Conservation (phyloP, 768 basidiomycete species). For the Kwoniella sp. region DNA sequence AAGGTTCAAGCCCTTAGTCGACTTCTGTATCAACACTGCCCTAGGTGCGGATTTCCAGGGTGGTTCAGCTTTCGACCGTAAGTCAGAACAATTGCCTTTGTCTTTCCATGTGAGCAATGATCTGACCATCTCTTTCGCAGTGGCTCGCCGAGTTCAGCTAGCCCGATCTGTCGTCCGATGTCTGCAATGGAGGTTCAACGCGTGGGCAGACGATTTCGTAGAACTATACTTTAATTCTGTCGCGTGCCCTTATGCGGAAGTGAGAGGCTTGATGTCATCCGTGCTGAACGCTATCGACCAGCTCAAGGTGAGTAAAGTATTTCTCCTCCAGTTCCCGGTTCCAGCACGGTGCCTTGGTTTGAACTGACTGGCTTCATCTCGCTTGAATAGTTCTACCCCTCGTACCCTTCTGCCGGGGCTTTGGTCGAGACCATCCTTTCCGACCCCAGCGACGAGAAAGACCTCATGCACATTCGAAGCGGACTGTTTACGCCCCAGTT, state of each 20-base stretch:
- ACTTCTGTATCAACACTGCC: conserved; percentile 70
- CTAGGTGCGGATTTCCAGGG: conserved; percentile 74
- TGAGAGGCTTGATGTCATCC: conserved; percentile 69
- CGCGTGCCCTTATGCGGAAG: conserved; percentile 83
- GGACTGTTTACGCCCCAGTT: conserved; percentile 66
- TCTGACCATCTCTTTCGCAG: conserved; percentile 56
- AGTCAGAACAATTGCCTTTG: conserved; percentile 42
- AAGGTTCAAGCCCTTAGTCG: conserved; percentile 68
- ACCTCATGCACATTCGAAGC: conserved; percentile 75
- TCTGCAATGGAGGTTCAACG: conserved; percentile 68
- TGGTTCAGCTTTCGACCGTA: conserved; percentile 85
- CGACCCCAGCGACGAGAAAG: conserved; percentile 62
- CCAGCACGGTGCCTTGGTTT: too few relatives aligned
- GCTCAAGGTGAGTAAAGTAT: conserved; percentile 64
- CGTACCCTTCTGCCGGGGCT: conserved; percentile 63
- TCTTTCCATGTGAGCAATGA: too few relatives aligned
- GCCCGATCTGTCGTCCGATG: conserved; percentile 69
- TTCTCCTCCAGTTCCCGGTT: too few relatives aligned
- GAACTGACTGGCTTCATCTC: conserved; percentile 39
- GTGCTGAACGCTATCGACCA: conserved; percentile 70
- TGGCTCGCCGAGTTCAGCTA: conserved; percentile 72
- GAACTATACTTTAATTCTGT: conserved; percentile 73
- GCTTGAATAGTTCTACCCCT: conserved; percentile 60
- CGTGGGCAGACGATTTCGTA: conserved; percentile 69
- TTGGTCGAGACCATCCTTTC: conserved; percentile 67